Conservation (phyloP, 495 filamentous ascomycete genomes). For the Aspergillus bridgeri region DNA sequence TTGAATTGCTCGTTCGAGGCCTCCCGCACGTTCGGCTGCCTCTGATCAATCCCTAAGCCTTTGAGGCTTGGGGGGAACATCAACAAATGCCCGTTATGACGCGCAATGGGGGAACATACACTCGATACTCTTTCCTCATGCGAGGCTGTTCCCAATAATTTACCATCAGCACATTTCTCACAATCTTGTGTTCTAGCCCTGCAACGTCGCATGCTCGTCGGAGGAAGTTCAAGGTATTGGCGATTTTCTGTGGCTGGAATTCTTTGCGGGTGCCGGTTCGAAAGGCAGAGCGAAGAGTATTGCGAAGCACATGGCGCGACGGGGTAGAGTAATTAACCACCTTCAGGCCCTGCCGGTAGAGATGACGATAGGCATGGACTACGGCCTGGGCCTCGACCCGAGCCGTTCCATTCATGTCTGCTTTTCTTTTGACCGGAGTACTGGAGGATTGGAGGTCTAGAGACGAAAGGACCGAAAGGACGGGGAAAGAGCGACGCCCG, state of each 20-base stretch:
- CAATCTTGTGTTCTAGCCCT: constrained; percentile 75
- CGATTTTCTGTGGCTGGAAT: constrained; percentile 59
- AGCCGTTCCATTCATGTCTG: constrained; percentile 6
- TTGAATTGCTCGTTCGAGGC: constrained; percentile 56
- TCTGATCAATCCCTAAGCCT: constrained; percentile 25
- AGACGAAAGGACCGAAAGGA: neutral
- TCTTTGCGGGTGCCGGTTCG: constrained; percentile 49
- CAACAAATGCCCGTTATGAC: too few relatives aligned
- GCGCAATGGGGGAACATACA: constrained; percentile 26
- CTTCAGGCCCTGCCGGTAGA: constrained; percentile 70
- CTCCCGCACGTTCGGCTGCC: constrained; percentile 29
- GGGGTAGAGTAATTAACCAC: constrained; percentile 81
- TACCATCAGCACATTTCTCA: constrained; percentile 69
- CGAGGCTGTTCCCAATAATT: constrained; percentile 54
- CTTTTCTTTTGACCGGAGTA: neutral
- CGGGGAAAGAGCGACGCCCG: neutral
- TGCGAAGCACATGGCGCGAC: constrained; percentile 60
- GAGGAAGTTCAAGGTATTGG: constrained; percentile 76
- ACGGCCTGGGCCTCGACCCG: constrained; percentile 40
- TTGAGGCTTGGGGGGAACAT: constrained; percentile 38
- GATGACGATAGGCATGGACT: constrained; percentile 71
- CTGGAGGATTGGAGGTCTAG: neutral
- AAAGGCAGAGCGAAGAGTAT: constrained; percentile 67
- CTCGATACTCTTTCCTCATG: constrained; percentile 31
- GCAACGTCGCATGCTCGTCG: constrained; percentile 58